A percentile compares a stretch with the other conserved stretches of the same genome.
These are phyloP conservation scores for Trypanosoma scelopori DNA, from an alignment of 208 protist species.

Conservation along the genomic window DNA sequence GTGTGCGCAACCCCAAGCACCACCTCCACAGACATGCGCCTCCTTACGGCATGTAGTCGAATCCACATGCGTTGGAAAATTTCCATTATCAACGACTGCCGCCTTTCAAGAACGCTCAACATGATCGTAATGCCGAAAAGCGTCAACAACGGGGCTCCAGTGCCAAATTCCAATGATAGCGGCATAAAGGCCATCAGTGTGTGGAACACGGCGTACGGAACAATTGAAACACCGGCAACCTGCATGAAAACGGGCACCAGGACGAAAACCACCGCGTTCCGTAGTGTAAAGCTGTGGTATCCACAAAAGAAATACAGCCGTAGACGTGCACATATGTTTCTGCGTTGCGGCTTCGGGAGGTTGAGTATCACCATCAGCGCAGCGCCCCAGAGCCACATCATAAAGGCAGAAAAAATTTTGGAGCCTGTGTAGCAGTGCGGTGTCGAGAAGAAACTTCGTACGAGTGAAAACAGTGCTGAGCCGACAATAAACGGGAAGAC, in stretches of 20 bases:
- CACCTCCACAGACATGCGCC: background rate
- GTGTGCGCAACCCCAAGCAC: background rate
- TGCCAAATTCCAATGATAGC: background rate
- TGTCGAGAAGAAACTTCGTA: slow-evolving; percentile 4
- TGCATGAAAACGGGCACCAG: slow-evolving; percentile 20
- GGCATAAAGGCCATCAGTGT: background rate
- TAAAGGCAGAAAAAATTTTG: background rate
- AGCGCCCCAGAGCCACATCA: slow-evolving; percentile 7
- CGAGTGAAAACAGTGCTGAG: background rate
- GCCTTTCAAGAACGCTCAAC: background rate
- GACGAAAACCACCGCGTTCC: slow-evolving; percentile 1
- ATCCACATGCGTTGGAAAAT: background rate
- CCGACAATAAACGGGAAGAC: slow-evolving; percentile 24
- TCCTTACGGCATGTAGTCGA: background rate
- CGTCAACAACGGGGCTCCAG: background rate
- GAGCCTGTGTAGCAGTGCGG: slow-evolving; percentile 12
- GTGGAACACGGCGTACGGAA: slow-evolving; percentile 12
- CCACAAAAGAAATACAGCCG: slow-evolving; percentile 19
- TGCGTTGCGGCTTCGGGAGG: background rate
- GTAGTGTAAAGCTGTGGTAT: slow-evolving; percentile 16
- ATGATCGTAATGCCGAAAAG: background rate
- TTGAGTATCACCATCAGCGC: background rate
- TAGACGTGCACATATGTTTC: background rate
- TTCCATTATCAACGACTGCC: background rate
- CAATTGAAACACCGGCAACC: slow-evolving; percentile 12